Conservation (phyloP, 1,139 yeast genomes). For the Wickerhamomyces sp. region DNA sequence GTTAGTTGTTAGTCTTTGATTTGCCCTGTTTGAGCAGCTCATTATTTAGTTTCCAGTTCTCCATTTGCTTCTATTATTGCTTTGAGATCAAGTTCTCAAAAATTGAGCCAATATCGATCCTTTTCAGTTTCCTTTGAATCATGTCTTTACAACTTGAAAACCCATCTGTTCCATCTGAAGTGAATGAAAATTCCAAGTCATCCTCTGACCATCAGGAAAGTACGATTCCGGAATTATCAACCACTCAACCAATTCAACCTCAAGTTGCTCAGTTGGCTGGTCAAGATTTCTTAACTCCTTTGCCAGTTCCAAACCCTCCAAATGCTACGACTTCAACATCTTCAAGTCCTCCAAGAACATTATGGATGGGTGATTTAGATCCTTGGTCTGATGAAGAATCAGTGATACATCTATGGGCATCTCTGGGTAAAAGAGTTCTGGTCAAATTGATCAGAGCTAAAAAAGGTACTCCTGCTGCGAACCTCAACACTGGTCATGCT, state of each 20-base stretch:
- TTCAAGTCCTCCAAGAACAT: conserved; percentile 45
- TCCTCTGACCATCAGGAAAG: background rate
- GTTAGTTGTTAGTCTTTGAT: background rate
- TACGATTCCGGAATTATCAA: background rate
- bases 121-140: background rate
- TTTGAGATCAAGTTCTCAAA: too few species aligned
- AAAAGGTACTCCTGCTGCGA: conserved; percentile 28
- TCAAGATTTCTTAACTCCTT: conserved; percentile 19
- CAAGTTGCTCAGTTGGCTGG: conserved; percentile 21
- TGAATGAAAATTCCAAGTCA: background rate
- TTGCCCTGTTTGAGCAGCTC: background rate
- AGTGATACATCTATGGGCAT: conserved; percentile 53
- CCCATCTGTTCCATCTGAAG: background rate
- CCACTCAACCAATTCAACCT: conserved; percentile 6
- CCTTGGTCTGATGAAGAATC: conserved; percentile 65
- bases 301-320: conserved; percentile 42
- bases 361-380: conserved; percentile 81
- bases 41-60: background rate
- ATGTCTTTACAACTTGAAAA: background rate
- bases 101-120: too few species aligned
- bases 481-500: conserved; percentile 40
- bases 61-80: too few species aligned
- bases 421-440: conserved; percentile 32
- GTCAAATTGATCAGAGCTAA: conserved; percentile 54
- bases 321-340: conserved; percentile 35